Conservation (phyloP, 1,284 basidiomycete genomes). For the Malassezia sympodialis region DNA sequence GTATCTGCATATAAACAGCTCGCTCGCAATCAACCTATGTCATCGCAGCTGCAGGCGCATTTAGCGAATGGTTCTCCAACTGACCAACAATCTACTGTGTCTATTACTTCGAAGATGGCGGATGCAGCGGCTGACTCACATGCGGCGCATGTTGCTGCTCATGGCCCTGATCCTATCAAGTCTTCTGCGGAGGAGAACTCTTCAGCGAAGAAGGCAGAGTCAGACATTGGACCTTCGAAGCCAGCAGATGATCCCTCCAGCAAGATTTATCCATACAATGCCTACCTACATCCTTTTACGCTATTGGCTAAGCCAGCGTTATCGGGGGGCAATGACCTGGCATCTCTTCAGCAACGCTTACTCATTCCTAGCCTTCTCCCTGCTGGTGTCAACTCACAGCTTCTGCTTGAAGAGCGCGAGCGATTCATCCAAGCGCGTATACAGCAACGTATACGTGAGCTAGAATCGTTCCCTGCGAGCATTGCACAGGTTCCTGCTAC, state of each 20-base stretch:
- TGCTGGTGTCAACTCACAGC: conserved; percentile 80
- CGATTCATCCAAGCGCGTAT: conserved; percentile 81
- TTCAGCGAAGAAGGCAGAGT: conserved; percentile 21
- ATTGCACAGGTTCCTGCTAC: conserved; percentile 51
- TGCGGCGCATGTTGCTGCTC: conserved; percentile 58
- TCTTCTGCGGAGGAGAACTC: conserved; percentile 10
- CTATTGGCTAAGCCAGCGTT: conserved; percentile 48
- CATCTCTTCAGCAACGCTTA: conserved; percentile 66
- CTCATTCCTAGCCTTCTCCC: conserved; percentile 84
- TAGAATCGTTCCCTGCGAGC: conserved; percentile 72
- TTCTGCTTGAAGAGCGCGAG: conserved; percentile 81
- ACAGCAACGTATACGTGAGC: conserved; percentile 75
- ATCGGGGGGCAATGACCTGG: conserved; percentile 41
- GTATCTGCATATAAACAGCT: conserved; percentile 82
- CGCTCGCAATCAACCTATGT: conserved; percentile 66
- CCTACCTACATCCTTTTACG: conserved; percentile 75
- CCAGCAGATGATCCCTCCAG: conserved; percentile 62
- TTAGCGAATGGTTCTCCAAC: conserved; percentile 50
- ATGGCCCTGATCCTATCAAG: conserved; percentile 25
- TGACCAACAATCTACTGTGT: conserved; percentile 58
- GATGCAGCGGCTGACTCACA: conserved; percentile 55
- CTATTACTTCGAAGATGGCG: conserved; percentile 66
- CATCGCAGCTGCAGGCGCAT: conserved; percentile 62
- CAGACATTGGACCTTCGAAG: conserved; percentile 26
- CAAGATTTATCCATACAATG: conserved; percentile 86